A percentile compares a stretch with the other conserved stretches of the same genome.
Evolutionary conservation across 331 rosid species (phyloP).

Genomic region (Arachis monticola): DNA sequence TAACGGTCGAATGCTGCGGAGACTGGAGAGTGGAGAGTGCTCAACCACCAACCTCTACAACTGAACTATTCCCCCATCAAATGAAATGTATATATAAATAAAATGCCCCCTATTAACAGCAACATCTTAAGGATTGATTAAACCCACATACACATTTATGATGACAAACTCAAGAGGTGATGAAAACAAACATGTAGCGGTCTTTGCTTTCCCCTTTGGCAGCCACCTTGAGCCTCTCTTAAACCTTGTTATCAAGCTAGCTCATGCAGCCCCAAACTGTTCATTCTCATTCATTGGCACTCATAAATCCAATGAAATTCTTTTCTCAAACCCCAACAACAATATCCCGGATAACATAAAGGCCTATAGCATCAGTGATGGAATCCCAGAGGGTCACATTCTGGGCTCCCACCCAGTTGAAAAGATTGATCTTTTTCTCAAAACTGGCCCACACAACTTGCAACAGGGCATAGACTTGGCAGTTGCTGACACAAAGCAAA

Average conservation of each 20-base stretch:
- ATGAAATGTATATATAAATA: no score
- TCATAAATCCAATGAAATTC: not conserved
- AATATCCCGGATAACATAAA: constrained; percentile 27
- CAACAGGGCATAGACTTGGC: constrained; percentile 32
- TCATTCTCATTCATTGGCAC: constrained; percentile 40
- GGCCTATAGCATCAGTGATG: constrained; percentile 25
- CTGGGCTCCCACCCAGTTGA: constrained; percentile 9
- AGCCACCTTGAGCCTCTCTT: constrained; percentile 31
- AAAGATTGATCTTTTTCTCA: constrained; percentile 33
- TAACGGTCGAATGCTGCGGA: no score
- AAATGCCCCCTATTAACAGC: no score
- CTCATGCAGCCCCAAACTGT: constrained; percentile 34
- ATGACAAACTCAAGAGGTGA: not conserved
- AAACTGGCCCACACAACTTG: constrained; percentile 41
- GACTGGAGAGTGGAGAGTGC: no score
- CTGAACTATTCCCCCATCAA: no score
- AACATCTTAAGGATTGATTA: no score
- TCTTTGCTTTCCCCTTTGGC: constrained; percentile 36
- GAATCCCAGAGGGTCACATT: constrained; percentile 28
- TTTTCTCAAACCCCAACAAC: not conserved
- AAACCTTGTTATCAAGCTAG: constrained; percentile 37
- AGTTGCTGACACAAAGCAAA: constrained; percentile 11
- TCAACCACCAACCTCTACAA: no score
- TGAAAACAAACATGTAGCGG: constrained; percentile 35
- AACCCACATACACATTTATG: not conserved